These are phyloP conservation scores for Brassica juncea DNA, from an alignment of 345 rosid genomes.

Conservation along the genomic window DNA sequence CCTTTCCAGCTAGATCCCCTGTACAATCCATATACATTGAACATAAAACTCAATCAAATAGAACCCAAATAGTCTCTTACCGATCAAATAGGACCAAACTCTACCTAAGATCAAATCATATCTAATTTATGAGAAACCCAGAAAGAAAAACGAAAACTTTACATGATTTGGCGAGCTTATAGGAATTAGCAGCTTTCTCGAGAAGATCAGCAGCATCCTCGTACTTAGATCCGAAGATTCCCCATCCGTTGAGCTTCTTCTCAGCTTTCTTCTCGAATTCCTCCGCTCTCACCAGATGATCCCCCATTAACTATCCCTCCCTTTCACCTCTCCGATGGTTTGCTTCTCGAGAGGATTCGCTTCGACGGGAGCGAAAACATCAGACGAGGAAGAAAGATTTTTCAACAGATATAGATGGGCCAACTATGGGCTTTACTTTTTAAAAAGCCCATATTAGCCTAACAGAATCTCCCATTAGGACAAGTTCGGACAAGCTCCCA, in stretches of 20 bases:
- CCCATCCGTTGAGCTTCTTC: conserved; percentile 47
- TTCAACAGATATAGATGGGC: too few relatives aligned
- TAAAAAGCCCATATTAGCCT: too few relatives aligned
- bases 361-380: neutral
- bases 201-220: conserved; percentile 46
- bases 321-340: neutral
- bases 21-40: conserved; percentile 12
- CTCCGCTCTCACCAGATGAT: conserved; percentile 43
- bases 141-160: neutral
- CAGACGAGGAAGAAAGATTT: too few relatives aligned
- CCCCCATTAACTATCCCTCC: conserved; percentile 9
- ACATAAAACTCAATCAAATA: neutral
- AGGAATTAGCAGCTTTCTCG: conserved; percentile 47
- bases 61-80: neutral
- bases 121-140: neutral
- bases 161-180: conserved; percentile 47
- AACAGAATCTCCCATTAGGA: too few relatives aligned
- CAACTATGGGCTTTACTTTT: too few relatives aligned
- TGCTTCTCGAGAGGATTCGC: neutral
- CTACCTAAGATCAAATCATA: conserved; percentile 9
- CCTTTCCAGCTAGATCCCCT: conserved; percentile 88
- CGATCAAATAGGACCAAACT: conserved; percentile 1
- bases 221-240: conserved; percentile 41
- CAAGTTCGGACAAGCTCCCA: too few relatives aligned
- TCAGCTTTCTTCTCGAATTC: conserved; percentile 48